Evolutionary conservation across 1,284 basidiomycete species (phyloP), one percentile per base, ranked within the genome.

Genomic region (Ceratobasidium sp.): DNA sequence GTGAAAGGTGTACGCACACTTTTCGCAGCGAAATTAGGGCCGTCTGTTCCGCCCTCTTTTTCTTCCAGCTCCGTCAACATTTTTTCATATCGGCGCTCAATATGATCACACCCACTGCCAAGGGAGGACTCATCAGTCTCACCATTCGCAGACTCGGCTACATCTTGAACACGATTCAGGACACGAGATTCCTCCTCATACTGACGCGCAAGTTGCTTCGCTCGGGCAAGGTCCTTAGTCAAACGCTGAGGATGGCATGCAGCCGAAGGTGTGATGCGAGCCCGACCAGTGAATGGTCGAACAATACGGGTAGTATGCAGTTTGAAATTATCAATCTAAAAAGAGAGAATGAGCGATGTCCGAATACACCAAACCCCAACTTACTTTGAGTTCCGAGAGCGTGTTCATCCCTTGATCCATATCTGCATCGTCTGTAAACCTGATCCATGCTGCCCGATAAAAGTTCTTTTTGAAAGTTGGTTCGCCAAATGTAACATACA

Each of bases 361-460:
- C 33, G 20, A 15, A n/a, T 58, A 2, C 28, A 10, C 63, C 51
- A 33, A 46, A 26, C 78, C 58, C 23, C 40, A 78, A 69, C 68
- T 60, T 81, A 96, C 96, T 91, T 96, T 96, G 83, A 93, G 93
- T 80, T 95, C 94, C 71, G 92, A 89, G 61, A 98, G 83, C 81
- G 94, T 91, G 46, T 87, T 83, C 84, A 97, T 90, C 2, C 94
- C 92, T 5, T 87, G 83, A 10, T 89, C 84, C 89, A 97, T 95
- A 81, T 97, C 93, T 6, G 93, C 91, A 80, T 95, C 94, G 39
- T 95, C 93, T 56, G 86, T 86, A 84, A 97, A 98, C 80, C 92
- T 92, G 69, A 97, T 89, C 96, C 96, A 98, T 6, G 95, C 97
- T 1, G 95, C 95, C 51, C 97, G 93, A 84, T 96, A 95, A 84